Base-by-base conservation (phyloP, 2,329 filamentous ascomycete species). In the Colletotrichum simmondsii region DNA sequence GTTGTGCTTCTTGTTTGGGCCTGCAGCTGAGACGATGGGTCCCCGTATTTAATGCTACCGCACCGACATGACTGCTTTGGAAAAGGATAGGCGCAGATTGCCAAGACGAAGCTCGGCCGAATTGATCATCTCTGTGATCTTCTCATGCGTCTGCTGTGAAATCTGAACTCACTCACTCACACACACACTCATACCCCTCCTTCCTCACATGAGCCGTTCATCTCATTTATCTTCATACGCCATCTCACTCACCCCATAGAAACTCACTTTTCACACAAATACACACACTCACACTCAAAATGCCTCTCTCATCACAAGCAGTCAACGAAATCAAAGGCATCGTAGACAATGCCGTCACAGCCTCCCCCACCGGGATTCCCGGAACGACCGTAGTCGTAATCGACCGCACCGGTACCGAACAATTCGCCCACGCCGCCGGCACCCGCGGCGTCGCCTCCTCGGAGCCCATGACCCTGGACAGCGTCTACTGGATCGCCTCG, bases 391-490 rank as follows among this genome's bases (percentile, higher is more conserved):
- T 87, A 5, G 82, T 87, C 2, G 81, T 88, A 3, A 80, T 90
- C n/a, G 85, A 81, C 74, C 86, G 83, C 65, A 77, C 83, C 73
- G 88, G 87, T 24, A 78, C 83, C 3, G 85, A 87, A 10, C 78
- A 87, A 0, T 86, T 88, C 74, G 81, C 82, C 2, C 83, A 90
- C 75, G 81, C 87, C 0, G 80, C 86, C 0, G 89, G 89, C 1
- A 85, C 83, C 22, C 80, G 84, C 3, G 88, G 88, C 0, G 59
- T 83, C 5, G 80, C 62, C 0, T 81, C 82, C 2, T 75, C 82
- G 0, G 85, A 90, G 58, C 82, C 86, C 4, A 90, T 93, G 87
- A 86, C 86, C 0, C 80, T 90, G 0, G 90, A 93, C 52, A 90
- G 84, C 10, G 81, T 90, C 1, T 93, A 92, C 77, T 90, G 87